Evolutionary conservation across 495 filamentous ascomycete species (phyloP).

Genomic region (Rusavskia elegans): DNA sequence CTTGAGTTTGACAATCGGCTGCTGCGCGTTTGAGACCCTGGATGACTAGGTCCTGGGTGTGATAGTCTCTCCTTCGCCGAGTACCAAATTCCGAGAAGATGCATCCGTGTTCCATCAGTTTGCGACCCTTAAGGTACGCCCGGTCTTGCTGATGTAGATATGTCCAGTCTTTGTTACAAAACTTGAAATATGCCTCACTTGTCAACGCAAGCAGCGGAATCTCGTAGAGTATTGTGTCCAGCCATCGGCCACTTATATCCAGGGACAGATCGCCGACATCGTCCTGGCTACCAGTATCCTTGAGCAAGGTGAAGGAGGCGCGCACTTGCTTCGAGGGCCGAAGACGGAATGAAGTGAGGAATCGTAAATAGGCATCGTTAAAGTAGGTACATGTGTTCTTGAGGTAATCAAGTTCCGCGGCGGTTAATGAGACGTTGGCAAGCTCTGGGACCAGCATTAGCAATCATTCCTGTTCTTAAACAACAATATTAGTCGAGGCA

Average conservation of each 20-base stretch:
- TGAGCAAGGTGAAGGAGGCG: constrained; percentile 47
- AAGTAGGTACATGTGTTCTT: constrained; percentile 69
- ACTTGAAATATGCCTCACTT: constrained; percentile 93
- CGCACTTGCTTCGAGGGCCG: constrained; percentile 64
- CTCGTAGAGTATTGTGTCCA: constrained; percentile 94
- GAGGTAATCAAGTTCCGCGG: constrained; percentile 69
- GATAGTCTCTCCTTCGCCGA: constrained; percentile 74
- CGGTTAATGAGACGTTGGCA: constrained; percentile 55
- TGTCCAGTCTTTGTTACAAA: constrained; percentile 79
- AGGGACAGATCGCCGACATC: constrained; percentile 64
- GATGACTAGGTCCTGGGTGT: constrained; percentile 86
- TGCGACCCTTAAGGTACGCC: constrained; percentile 60
- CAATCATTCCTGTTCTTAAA: not conserved
- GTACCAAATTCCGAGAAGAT: constrained; percentile 89
- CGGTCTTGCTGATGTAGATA: constrained; percentile 72
- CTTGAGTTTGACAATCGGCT: constrained; percentile 43
- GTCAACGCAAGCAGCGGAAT: constrained; percentile 84
- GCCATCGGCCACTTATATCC: constrained; percentile 64
- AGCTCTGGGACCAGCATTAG: constrained; percentile 40
- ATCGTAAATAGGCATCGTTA: constrained; percentile 57
- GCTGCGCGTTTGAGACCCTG: constrained; percentile 61
- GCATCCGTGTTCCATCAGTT: constrained; percentile 66
- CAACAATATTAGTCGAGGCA: constrained; percentile 4
- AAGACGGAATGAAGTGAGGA: constrained; percentile 65
- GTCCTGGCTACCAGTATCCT: constrained; percentile 48